Percentiles rank a stretch among this genome's conserved stretches.
These are phyloP conservation scores for Phaeotremella skinneri DNA, from an alignment of 768 basidiomycete genomes.

Conservation along the genomic window DNA sequence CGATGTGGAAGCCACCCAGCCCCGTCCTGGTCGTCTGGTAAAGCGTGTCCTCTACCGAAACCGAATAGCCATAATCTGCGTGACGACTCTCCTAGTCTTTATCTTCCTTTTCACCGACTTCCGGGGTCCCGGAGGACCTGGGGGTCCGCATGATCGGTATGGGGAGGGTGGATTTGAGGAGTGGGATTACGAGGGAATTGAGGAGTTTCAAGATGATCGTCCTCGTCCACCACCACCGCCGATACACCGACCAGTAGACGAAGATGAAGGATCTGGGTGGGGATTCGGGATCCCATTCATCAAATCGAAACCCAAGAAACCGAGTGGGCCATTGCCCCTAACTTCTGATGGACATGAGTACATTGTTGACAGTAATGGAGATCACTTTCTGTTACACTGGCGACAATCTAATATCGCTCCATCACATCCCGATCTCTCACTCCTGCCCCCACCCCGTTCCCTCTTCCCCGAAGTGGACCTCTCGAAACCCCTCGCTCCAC, in stretches of 20 bases:
- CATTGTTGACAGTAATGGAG: slow-evolving; percentile 18
- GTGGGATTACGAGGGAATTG: not conserved
- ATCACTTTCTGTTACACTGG: slow-evolving; percentile 16
- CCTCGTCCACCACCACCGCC: not conserved
- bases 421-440: slow-evolving; percentile 32
- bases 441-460: slow-evolving; percentile 13
- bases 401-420: slow-evolving; percentile 20
- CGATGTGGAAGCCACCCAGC: not conserved
- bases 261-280: too few species aligned
- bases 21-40: not conserved
- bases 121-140: not conserved
- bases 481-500: slow-evolving; percentile 7
- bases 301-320: not conserved
- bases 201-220: not conserved
- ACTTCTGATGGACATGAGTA: not conserved
- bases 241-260: too few species aligned
- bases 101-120: not conserved
- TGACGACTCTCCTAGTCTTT: not conserved
- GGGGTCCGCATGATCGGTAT: not conserved
- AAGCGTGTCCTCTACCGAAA: not conserved
- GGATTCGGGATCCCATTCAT: too few species aligned
- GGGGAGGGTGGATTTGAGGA: not conserved
- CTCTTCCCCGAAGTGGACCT: slow-evolving; percentile 34
- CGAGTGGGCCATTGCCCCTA: not conserved
- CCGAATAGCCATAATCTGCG: not conserved